phyloP scores from a whole-genome alignment of 192 early-diverging fungal species.

The Umbelopsis vinacea region DNA sequence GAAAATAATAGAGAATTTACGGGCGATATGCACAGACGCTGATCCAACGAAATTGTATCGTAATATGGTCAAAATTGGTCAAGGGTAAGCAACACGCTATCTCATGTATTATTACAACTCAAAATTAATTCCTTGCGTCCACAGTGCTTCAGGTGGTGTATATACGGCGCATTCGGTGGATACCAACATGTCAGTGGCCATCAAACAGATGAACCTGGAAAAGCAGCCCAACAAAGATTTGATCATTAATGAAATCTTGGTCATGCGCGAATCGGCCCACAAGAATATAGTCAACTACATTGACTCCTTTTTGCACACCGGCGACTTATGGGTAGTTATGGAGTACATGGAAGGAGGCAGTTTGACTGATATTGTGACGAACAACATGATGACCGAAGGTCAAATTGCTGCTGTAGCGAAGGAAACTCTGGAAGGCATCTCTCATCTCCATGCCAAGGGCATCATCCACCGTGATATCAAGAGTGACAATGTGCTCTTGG shows the following conservation, averaged over 20 bases:
- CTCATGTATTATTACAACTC: neutral
- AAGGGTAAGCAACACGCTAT: constrained; percentile 63
- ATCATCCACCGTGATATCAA: constrained; percentile 92
- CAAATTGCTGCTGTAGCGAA: constrained; percentile 83
- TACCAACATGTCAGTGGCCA: constrained; percentile 75
- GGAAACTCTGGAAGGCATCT: constrained; percentile 76
- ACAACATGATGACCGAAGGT: constrained; percentile 76
- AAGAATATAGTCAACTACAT: constrained; percentile 86
- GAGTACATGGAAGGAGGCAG: constrained; percentile 92
- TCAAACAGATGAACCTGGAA: constrained; percentile 95
- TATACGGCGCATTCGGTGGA: constrained; percentile 76
- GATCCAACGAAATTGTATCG: constrained; percentile 85
- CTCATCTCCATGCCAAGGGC: constrained; percentile 70
- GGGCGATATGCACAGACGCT: constrained; percentile 81
- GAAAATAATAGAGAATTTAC: constrained; percentile 83
- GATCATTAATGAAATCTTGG: constrained; percentile 88
- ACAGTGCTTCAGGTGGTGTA: constrained; percentile 87
- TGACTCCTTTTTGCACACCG: constrained; percentile 75
- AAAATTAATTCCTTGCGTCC: neutral
- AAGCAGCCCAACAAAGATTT: constrained; percentile 93
- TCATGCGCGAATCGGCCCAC: constrained; percentile 82
- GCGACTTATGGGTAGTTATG: constrained; percentile 90
- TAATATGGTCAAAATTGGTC: constrained; percentile 89
- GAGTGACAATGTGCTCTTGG: constrained; percentile 80
- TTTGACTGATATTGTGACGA: constrained; percentile 82